Percentiles rank a stretch among this genome's conserved stretches.
phyloP scores from a whole-genome alignment of 2,329 filamentous ascomycete species.

The Colletotrichum chrysophilum region DNA sequence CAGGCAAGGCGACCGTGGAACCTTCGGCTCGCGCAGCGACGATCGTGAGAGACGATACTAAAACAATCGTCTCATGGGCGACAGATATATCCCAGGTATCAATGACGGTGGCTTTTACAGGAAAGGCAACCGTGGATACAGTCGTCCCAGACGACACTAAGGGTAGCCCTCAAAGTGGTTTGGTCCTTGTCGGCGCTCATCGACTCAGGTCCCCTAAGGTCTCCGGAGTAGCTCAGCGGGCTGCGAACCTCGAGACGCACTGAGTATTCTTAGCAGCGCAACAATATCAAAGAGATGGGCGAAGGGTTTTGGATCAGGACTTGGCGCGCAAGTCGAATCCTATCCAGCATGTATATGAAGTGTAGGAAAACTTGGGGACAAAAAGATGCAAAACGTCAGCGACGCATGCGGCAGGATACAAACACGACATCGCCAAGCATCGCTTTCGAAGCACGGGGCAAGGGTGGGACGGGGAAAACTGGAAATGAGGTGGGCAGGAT shows the following conservation, averaged over 20 bases:
- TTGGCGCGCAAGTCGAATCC: background rate
- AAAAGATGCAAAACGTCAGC: background rate
- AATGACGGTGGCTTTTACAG: slow-evolving; percentile 21
- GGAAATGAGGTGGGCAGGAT: background rate
- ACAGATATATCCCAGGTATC: slow-evolving; percentile 36
- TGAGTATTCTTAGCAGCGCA: background rate
- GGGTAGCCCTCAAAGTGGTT: background rate
- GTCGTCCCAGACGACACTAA: slow-evolving; percentile 10
- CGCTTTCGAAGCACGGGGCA: background rate
- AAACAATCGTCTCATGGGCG: slow-evolving; percentile 29
- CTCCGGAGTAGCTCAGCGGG: background rate
- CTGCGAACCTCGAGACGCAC: background rate
- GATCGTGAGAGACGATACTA: slow-evolving; percentile 18
- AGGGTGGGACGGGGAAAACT: background rate
- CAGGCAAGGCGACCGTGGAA: slow-evolving; percentile 26
- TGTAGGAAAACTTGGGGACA: background rate
- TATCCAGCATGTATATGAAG: background rate
- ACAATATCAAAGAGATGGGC: background rate
- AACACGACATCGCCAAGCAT: background rate
- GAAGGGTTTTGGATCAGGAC: background rate
- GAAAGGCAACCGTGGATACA: slow-evolving; percentile 26
- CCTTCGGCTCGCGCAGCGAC: slow-evolving; percentile 24
- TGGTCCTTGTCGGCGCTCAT: background rate
- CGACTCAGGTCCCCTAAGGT: background rate
- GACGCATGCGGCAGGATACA: background rate